Base-by-base conservation (phyloP, 129 eudicot species). In the Helianthus tuberosus region DNA sequence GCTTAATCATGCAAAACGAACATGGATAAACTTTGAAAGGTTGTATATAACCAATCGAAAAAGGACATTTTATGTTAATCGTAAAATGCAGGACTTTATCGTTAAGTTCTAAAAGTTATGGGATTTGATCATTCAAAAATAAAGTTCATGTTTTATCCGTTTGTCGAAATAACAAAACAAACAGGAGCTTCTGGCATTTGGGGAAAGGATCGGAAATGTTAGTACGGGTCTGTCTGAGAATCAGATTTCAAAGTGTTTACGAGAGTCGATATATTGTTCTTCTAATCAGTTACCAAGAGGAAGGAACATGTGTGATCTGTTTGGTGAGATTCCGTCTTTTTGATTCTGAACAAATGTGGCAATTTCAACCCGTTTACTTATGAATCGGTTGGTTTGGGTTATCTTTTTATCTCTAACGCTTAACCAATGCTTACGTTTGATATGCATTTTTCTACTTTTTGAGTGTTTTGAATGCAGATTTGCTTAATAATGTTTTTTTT, bases 131-230 rank as follows among this genome's bases (percentile, higher is more conserved):
- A 60, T 60, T 5, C n/a, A 29, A 60, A 60, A 29, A 29, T 27
- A 1, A 35, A 35, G 47, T 62, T 27, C 8, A 11, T 15, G 59
- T n/a, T n/a, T 36, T 32, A 29, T 83, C 11, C 36, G 6, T 62
- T 57, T 12, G 29, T 47, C 41, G 25, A 55, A 39, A 15, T 71
- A 8, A 35, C 58, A 51, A 15, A 72, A 73, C 20, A 52, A 17
- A 14, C 86, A 89, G 96, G 96, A 89, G 35, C 96, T 89, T 41
- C 92, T 89, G 68, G 96, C 81, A 11, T 83, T 88, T 3, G 89
- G 88, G 51, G 93, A 88, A 80, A 80, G 88, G 73, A 88, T 88
- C 66, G 96, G 96, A 67, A 79, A 59, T 66, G 96, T 89, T 53
- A 86, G 39, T 81, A 86, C 91, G 2, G 96, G 96, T 32, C 65